Conservation (phyloP, 2,329 filamentous ascomycete species). For the Diaporthe sp. region DNA sequence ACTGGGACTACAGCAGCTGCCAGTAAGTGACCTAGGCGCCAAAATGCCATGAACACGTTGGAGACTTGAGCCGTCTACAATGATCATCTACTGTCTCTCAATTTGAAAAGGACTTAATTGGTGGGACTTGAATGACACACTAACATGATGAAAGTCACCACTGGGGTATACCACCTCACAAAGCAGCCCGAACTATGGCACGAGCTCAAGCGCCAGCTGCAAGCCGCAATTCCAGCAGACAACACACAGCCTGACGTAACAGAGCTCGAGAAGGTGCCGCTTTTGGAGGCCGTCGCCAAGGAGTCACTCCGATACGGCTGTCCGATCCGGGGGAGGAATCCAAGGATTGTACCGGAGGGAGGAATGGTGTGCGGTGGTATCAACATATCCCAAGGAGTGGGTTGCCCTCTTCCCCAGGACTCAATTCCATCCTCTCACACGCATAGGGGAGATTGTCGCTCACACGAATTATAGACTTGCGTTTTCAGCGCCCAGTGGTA, state of each 20-base stretch:
- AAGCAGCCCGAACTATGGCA: slow-evolving; percentile 13
- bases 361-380: background rate
- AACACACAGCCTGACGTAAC: background rate
- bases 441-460: background rate
- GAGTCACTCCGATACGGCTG: slow-evolving; percentile 8
- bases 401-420: background rate
- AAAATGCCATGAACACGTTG: too few species aligned
- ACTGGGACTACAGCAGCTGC: slow-evolving; percentile 18
- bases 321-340: background rate
- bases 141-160: background rate
- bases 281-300: slow-evolving; percentile 12
- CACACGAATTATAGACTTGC: background rate
- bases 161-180: slow-evolving; percentile 13
- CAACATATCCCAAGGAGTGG: background rate
- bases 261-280: slow-evolving; percentile 2
- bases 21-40: background rate
- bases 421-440: background rate
- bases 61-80: background rate
- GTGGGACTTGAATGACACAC: fast-evolving
- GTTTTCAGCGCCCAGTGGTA: slow-evolving; percentile 18
- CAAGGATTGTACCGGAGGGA: background rate
- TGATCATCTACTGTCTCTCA: background rate
- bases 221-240: background rate
- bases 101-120: too few species aligned
- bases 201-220: slow-evolving; percentile 22